phyloP scores from a whole-genome alignment of 192 early-diverging fungal genomes.

The Phlyctochytrium arcticum region DNA sequence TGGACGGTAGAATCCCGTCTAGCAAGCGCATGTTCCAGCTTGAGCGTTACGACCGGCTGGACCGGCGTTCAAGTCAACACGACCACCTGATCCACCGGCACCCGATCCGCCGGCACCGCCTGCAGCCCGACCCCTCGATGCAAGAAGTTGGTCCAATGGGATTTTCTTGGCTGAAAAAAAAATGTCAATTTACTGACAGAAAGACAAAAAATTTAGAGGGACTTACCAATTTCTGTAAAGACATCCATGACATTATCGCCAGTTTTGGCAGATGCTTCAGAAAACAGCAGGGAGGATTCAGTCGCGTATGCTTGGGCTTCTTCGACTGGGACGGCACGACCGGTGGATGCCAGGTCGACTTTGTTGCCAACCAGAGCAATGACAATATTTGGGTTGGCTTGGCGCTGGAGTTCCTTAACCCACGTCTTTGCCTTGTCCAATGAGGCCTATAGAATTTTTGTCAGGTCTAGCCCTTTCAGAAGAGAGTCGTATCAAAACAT shows the following conservation, averaged over 20 bases:
- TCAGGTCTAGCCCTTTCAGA: not conserved
- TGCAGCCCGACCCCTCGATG: not conserved
- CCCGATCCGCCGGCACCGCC: not conserved
- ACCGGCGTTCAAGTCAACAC: constrained; percentile 25
- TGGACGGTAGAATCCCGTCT: not conserved
- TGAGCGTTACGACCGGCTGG: constrained; percentile 12
- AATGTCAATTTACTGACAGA: not conserved
- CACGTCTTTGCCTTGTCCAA: constrained; percentile 91
- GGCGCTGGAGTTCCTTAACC: constrained; percentile 95
- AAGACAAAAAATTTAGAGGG: not conserved
- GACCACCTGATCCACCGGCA: not conserved
- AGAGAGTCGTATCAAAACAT: no score
- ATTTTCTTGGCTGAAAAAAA: constrained; percentile 51
- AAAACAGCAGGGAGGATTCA: constrained; percentile 77
- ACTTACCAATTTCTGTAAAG: constrained; percentile 82
- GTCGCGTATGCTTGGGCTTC: constrained; percentile 73
- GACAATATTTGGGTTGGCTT: constrained; percentile 92
- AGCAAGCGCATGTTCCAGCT: constrained; percentile 23
- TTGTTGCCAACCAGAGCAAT: constrained; percentile 98
- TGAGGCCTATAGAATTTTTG: constrained; percentile 50
- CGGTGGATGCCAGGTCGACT: constrained; percentile 70
- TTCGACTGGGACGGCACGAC: constrained; percentile 64
- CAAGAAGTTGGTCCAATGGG: constrained; percentile 45
- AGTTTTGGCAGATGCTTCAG: constrained; percentile 85
- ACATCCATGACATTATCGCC: constrained; percentile 82